Evolutionary conservation across 2,329 filamentous ascomycete species (phyloP), one percentile per base, ranked within the genome.

Genomic region (Exophiala sideris): DNA sequence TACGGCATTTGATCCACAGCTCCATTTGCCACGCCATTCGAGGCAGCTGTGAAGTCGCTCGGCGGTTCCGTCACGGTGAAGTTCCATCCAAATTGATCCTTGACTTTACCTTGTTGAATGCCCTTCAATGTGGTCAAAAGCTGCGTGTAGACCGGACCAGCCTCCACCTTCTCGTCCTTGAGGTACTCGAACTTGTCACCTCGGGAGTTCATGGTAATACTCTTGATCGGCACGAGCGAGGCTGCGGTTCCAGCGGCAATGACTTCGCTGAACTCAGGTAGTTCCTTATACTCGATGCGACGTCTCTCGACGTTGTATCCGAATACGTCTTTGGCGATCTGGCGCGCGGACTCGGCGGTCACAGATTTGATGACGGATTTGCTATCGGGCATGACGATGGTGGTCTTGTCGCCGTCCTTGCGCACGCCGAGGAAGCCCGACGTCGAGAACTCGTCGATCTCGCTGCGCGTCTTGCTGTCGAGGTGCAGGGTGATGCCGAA

Each of bases 371-470:
- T 96, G 38, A 95, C 89, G 65, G 86, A 91, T 66, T 84, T 86
- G 66, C 88, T 92, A 71, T 95, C 88, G 0, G 92, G 91, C n/a
- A 94, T 85, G 4, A 94, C 85, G 2, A 97, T 76, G 6, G 87
- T 92, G 10, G 60, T 60, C 6, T 60, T 58, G 24, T 66, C 78
- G 3, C 79, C 81, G 40, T 84, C 76, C 51, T 79, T 79, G 62
- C 81, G 78, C 5, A 89, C 87, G 3, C 91, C 94, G 60, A 97
- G 87, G 71, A 99, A 97, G 1, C 90, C 92, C 59, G 87, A 91
- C 0, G 94, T 97, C 62, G 88, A 94, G 69, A 97, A 99, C 78
- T 99, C 92, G 67, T 99, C 92, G 58, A 99, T 83, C 70, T 95
- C 90, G 56, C 83, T 86, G 64, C 91, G 82, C 8, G 83, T 88